These are phyloP conservation scores for Pythium folliculosum DNA, from an alignment of 352 stramenopile genomes.

Conservation along the genomic window DNA sequence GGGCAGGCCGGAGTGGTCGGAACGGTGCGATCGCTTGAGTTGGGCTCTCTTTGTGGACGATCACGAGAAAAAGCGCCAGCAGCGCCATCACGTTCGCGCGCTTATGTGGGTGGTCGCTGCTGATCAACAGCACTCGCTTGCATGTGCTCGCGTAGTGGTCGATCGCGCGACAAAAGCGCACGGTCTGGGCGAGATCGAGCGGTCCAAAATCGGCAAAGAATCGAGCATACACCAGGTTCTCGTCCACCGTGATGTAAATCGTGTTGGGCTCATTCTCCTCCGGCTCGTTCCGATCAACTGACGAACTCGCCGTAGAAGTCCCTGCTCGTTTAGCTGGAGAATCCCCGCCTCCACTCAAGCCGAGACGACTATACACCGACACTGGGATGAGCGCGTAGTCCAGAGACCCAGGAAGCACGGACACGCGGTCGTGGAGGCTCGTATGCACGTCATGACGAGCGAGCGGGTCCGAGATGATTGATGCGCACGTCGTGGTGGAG, in stretches of 20 bases:
- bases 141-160: slow-evolving; percentile 51
- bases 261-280: slow-evolving; percentile 8
- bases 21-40: slow-evolving; percentile 73
- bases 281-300: too few relatives aligned
- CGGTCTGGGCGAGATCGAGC: slow-evolving; percentile 92
- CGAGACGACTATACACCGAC: background rate
- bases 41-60: slow-evolving; percentile 42
- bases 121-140: slow-evolving; percentile 74
- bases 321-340: background rate
- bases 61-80: slow-evolving; percentile 89
- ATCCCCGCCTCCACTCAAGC: background rate
- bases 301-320: background rate
- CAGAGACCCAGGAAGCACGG: slow-evolving; percentile 32
- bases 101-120: slow-evolving; percentile 79
- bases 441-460: slow-evolving; percentile 2
- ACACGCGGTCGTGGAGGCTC: slow-evolving; percentile 31
- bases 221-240: slow-evolving; percentile 93
- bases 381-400: slow-evolving; percentile 34
- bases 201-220: slow-evolving; percentile 99
- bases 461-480: background rate
- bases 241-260: slow-evolving; percentile 43
- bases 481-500: background rate
- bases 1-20: slow-evolving; percentile 35
- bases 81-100: slow-evolving; percentile 91
- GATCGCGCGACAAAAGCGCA: slow-evolving; percentile 88